phyloP scores from a whole-genome alignment of 805 yeast genomes.

The Myxozyma kluyveri region DNA sequence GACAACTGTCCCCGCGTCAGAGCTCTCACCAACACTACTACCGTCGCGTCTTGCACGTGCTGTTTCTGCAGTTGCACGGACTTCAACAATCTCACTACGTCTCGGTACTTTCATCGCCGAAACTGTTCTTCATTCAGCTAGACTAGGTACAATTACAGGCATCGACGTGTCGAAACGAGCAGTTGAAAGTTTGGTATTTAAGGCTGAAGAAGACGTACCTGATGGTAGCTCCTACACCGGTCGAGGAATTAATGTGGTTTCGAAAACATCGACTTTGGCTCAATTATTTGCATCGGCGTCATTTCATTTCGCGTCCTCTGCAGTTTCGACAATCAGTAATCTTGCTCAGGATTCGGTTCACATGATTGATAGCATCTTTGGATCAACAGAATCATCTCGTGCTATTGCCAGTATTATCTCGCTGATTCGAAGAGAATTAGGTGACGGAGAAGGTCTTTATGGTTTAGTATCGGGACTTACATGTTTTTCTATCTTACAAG shows the following conservation, averaged over 20 bases:
- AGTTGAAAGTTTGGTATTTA: conserved; percentile 34
- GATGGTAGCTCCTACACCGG: conserved; percentile 33
- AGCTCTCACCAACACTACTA: conserved; percentile 30
- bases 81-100: conserved; percentile 34
- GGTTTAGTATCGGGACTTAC: conserved; percentile 35
- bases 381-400: conserved; percentile 38
- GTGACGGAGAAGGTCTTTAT: conserved; percentile 35
- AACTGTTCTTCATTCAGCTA: conserved; percentile 33
- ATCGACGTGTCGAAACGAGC: conserved; percentile 35
- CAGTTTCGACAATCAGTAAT: conserved; percentile 30
- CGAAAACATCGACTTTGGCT: conserved; percentile 33
- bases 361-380: conserved; percentile 36
- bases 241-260: conserved; percentile 26
- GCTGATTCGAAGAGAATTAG: conserved; percentile 35
- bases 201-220: conserved; percentile 36
- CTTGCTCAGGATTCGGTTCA: conserved; percentile 37
- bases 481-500: conserved; percentile 36
- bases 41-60: conserved; percentile 33
- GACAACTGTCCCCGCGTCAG: background rate
- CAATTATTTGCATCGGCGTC: conserved; percentile 35
- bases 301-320: conserved; percentile 34
- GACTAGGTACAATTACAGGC: conserved; percentile 33
- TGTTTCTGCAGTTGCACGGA: conserved; percentile 34
- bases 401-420: conserved; percentile 35
- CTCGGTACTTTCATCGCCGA: conserved; percentile 35